These are phyloP conservation scores for Penicillium lividum DNA, from an alignment of 495 filamentous ascomycete genomes.

Conservation along the genomic window DNA sequence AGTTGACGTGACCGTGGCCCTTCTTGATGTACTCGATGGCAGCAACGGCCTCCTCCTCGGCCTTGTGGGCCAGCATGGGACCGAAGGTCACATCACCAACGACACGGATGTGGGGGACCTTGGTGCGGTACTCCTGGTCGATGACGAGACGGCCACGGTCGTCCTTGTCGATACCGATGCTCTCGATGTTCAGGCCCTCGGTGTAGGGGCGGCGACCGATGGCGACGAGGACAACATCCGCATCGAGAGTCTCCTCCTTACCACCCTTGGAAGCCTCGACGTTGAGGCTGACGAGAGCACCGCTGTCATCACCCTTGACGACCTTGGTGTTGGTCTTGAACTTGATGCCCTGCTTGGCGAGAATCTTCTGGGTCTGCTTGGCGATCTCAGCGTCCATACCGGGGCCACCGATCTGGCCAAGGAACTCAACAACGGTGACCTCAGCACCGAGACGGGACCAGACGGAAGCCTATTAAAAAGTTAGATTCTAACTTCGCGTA, in stretches of 20 bases:
- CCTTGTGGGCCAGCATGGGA: constrained; percentile 99
- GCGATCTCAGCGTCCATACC: constrained; percentile 96
- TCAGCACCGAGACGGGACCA: constrained; percentile 92
- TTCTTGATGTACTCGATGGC: constrained; percentile 96
- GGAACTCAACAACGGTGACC: constrained; percentile 96
- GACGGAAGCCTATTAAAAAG: constrained; percentile 69
- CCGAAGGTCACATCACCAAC: constrained; percentile 97
- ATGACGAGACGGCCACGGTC: constrained; percentile 92
- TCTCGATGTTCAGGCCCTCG: constrained; percentile 85
- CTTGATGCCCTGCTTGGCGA: constrained; percentile 95
- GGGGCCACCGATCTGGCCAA: constrained; percentile 93
- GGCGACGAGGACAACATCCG: constrained; percentile 94
- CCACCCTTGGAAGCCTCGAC: constrained; percentile 95
- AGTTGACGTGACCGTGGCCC: constrained; percentile 98
- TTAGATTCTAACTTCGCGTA: background rate
- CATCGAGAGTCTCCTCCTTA: constrained; percentile 88
- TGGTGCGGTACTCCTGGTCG: constrained; percentile 97
- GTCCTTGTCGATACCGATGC: constrained; percentile 90
- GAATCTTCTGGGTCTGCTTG: constrained; percentile 88
- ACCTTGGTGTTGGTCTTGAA: constrained; percentile 99
- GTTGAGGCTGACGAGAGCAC: constrained; percentile 72
- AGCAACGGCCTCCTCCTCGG: constrained; percentile 95
- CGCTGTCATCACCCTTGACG: constrained; percentile 74
- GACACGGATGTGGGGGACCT: constrained; percentile 92
- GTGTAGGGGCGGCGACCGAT: constrained; percentile 97